phyloP scores from a whole-genome alignment of 202 grass and related monocot species.

The Dendrocalamus latiflorus region DNA sequence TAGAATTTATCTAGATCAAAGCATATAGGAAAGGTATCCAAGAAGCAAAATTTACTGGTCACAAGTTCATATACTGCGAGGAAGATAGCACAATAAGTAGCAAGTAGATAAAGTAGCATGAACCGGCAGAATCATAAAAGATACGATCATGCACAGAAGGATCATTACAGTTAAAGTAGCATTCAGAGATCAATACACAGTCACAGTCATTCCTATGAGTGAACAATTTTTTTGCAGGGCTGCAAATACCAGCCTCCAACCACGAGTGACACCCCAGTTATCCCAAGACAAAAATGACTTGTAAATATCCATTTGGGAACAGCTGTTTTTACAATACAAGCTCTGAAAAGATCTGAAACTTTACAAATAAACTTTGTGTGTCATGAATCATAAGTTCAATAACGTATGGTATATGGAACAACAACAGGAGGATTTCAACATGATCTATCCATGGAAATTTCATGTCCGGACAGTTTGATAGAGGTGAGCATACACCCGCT shows the following conservation, averaged over 20 bases:
- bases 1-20: slow-evolving; percentile 19
- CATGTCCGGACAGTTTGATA: slow-evolving; percentile 45
- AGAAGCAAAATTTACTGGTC: neutral
- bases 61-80: neutral
- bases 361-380: slow-evolving; percentile 21
- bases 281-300: neutral
- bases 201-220: neutral
- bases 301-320: slow-evolving; percentile 7
- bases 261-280: neutral
- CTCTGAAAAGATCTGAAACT: slow-evolving; percentile 21
- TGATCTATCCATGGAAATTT: slow-evolving; percentile 19
- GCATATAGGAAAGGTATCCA: neutral
- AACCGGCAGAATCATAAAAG: neutral
- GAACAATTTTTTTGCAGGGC: neutral
- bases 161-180: neutral
- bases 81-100: neutral
- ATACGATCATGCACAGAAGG: neutral
- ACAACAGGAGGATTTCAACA: neutral
- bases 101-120: too few species aligned
- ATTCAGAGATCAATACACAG: slow-evolving; percentile 3
- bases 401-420: slow-evolving; percentile 23
- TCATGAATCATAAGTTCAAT: slow-evolving; percentile 11
- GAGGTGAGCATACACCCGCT: slow-evolving; percentile 47
- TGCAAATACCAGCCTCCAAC: slow-evolving; percentile 6
- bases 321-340: neutral